Evolutionary conservation across 2,329 filamentous ascomycete species (phyloP).

Genomic region (Aspergillus tanneri): DNA sequence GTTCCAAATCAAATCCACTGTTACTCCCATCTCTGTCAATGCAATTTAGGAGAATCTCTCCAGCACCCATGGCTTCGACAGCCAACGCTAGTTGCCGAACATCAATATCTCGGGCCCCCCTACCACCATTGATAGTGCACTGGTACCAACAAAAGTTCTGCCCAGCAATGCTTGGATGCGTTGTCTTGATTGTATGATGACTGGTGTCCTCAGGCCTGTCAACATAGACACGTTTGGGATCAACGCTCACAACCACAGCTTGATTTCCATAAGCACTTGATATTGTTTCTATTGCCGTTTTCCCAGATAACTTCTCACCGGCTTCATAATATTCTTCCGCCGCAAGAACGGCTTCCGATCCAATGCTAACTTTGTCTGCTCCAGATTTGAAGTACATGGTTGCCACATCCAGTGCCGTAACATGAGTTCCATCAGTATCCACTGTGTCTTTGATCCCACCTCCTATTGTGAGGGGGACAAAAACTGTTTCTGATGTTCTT

Average conservation of each 20-base stretch:
- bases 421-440: conserved; percentile 79
- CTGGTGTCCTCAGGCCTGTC: conserved; percentile 64
- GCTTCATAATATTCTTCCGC: conserved; percentile 84
- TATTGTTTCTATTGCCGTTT: conserved; percentile 93
- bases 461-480: conserved; percentile 92
- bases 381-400: conserved; percentile 97
- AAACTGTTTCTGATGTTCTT: conserved; percentile 83
- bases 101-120: conserved; percentile 90
- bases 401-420: conserved; percentile 89
- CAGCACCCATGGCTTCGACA: conserved; percentile 92
- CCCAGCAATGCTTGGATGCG: conserved; percentile 68
- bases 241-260: conserved; percentile 92
- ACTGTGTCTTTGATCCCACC: conserved; percentile 92
- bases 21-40: conserved; percentile 97
- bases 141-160: conserved; percentile 93
- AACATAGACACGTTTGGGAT: conserved; percentile 90
- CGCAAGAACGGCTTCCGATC: conserved; percentile 87
- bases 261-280: conserved; percentile 91
- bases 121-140: conserved; percentile 92
- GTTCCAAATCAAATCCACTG: conserved; percentile 88
- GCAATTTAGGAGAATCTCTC: conserved; percentile 94
- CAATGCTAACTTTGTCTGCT: conserved; percentile 96
- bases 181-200: conserved; percentile 73
- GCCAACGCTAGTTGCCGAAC: conserved; percentile 83
- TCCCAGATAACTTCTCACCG: conserved; percentile 68